Evolutionary conservation across 1,139 yeast genomes (phyloP), one percentile per base, ranked within the genome.

Genomic region (Pichia sp.): DNA sequence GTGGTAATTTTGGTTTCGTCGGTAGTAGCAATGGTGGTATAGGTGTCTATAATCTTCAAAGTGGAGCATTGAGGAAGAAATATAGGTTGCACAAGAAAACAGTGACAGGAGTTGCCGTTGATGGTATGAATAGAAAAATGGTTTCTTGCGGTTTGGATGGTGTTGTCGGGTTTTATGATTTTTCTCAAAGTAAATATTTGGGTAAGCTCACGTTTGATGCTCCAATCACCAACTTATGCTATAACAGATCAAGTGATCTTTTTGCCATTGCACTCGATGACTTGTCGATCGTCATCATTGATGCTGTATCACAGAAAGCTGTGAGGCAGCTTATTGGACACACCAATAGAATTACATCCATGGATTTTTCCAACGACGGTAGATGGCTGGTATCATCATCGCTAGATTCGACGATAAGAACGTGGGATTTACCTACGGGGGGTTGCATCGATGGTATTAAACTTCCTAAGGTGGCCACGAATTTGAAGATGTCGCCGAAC

Each of bases 351-450:
- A 85, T 95, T 60, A 91, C 98, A 0, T 80, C 90, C 0, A 72
- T 93, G 70, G 98, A 90, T 67, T 93, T 93, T 66, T 85, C 96
- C 7, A 96, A 97, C 4, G 95, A 92, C 69, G 98, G 97, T 43
- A 82, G 98, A 70, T 95, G 98, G 98, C 75, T 95, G 46, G 85
- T 95, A 12, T 84, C 95, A 29, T 84, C 90, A 0, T 80, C 91
- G 1, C 75, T 92, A 58, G 99, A 95, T 69, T 78, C 90, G 1
- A 92, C 99, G 0, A 77, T 95, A 53, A 80, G 99, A 66, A 91
- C 97, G 0, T 95, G 99, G 99, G 99, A 95, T 69, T 78, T 95
- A 58, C 98, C 99, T 38, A 87, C 97, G 3, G 99, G 99, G 51
- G 91, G 93, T 0, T 92, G 98, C 71, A 91, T 95, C 57, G 99